Base-by-base conservation (phyloP, 129 eudicot genomes). In the Rutidosis leptorrhynchoides region DNA sequence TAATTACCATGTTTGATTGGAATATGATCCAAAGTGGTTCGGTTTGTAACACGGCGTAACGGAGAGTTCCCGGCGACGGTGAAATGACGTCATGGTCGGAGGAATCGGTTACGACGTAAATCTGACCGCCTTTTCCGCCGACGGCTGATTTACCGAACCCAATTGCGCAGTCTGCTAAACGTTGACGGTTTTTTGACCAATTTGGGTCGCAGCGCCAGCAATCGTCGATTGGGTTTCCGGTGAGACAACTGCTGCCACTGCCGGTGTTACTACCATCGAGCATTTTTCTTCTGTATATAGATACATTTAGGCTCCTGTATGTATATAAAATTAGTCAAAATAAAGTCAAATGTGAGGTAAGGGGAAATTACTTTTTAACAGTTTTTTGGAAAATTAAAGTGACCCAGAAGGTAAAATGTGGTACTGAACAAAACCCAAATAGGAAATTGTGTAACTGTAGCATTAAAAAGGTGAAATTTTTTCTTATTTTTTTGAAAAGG, bases 181-280 rank as follows among this genome's bases (percentile, higher is more conserved):
- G 85, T 24, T 88, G 92, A 4, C 98, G 87, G 76, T 86, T 84
- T 58, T 71, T 70, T 3, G 75, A 80, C 98, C 98, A 93, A 49
- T 86, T 88, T 6, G 89, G 71, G 85, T 93, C 95, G 76, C 98
- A 93, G 0, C 81, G 72, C 98, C 98, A 93, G 74, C 98, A 93
- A 57, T 93, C 98, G 83, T 93, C 98, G 15, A 93, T 85, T 56
- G 98, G 98, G 80, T 93, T 93, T 19, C 98, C 98, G 66, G 95
- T 85, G 11, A 80, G 84, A 74, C 95, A 88, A 3, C 74, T 53
- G 37, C 33, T 51, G 28, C 57, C n/a, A n/a, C 57, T 15, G 21
- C 54, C 21, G 45, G 80, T 71, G 37, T 11, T 49, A 49, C 55
- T 49, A 49, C 55, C 64, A 62, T 58, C 35, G 10, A 82, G 73